Evolutionary conservation across 164 flowering plant genomes (phyloP).

Genomic region (Aristolochia contorta): DNA sequence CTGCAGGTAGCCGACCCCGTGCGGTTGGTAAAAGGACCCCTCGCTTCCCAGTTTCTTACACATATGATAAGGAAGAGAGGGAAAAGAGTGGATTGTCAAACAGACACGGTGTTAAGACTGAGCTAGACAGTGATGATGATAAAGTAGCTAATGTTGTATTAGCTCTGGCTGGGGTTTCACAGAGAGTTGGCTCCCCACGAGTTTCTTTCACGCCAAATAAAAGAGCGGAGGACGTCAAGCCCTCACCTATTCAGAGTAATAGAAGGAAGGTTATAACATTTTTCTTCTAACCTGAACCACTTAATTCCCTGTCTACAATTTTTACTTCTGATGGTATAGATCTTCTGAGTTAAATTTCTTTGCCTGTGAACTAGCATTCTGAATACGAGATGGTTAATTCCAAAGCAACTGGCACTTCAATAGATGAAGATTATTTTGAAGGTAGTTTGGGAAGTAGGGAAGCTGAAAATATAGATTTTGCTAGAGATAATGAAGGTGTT

Average conservation of each 20-base stretch:
- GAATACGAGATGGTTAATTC: slow-evolving; percentile 21
- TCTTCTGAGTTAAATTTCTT: not conserved
- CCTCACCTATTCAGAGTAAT: slow-evolving; percentile 40
- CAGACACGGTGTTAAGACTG: slow-evolving; percentile 30
- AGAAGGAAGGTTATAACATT: slow-evolving; percentile 30
- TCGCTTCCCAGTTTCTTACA: slow-evolving; percentile 64
- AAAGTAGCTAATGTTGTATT: slow-evolving; percentile 65
- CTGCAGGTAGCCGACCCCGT: slow-evolving; percentile 61
- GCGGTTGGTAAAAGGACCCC: slow-evolving; percentile 96
- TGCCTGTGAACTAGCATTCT: slow-evolving; percentile 17
- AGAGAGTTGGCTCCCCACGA: slow-evolving; percentile 70
- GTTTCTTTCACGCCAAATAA: slow-evolving; percentile 42
- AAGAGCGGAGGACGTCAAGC: slow-evolving; percentile 27
- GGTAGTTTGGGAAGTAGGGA: slow-evolving; percentile 55
- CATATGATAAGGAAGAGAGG: slow-evolving; percentile 28
- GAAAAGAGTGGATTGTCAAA: slow-evolving; percentile 26
- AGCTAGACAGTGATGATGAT: slow-evolving; percentile 50
- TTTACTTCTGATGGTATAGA: too few species aligned
- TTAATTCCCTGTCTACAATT: too few species aligned
- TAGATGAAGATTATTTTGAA: slow-evolving; percentile 41
- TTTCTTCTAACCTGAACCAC: not conserved
- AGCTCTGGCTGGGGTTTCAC: slow-evolving; percentile 71
- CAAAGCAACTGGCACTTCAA: slow-evolving; percentile 23
- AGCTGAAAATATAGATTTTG: slow-evolving; percentile 46
- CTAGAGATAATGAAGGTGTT: slow-evolving; percentile 26